Percentiles rank a stretch among this genome's conserved stretches.
These are phyloP conservation scores for Elaeis oleifera DNA, from an alignment of 202 grass and related monocot species.

Conservation along the genomic window DNA sequence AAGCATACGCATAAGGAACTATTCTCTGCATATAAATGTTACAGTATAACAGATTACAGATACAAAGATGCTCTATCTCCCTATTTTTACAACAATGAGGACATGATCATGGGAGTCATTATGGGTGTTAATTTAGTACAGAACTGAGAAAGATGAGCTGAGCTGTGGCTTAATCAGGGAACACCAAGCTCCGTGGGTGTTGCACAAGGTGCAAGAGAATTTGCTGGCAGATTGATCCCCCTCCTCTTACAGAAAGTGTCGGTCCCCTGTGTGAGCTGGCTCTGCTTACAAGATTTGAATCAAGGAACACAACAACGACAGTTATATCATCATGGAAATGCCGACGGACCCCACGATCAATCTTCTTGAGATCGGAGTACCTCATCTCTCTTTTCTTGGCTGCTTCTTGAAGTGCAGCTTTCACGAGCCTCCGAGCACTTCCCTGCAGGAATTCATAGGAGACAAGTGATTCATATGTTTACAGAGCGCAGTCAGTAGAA, in stretches of 20 bases:
- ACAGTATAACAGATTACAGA: too few species aligned
- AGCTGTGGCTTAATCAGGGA: not conserved
- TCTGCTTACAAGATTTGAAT: constrained; percentile 61
- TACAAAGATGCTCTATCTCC: not conserved
- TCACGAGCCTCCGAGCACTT: constrained; percentile 71
- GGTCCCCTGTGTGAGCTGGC: constrained; percentile 40
- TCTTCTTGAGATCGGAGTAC: constrained; percentile 96
- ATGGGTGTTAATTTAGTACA: constrained; percentile 8
- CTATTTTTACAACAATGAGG: constrained; percentile 28
- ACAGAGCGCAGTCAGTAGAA: too few species aligned
- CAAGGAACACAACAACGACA: constrained; percentile 70
- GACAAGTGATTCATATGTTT: too few species aligned
- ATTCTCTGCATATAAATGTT: too few species aligned
- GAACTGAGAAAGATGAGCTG: constrained; percentile 4
- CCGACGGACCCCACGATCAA: constrained; percentile 71
- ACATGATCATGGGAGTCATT: constrained; percentile 6
- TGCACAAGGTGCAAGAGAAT: constrained; percentile 56
- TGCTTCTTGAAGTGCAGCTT: constrained; percentile 57
- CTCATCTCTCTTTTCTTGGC: constrained; percentile 98
- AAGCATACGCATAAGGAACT: too few species aligned
- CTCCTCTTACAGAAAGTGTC: constrained; percentile 56
- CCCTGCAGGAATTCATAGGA: constrained; percentile 36
- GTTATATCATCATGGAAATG: constrained; percentile 98
- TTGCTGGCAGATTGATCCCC: constrained; percentile 35
- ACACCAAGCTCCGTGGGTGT: constrained; percentile 25